phyloP scores from a whole-genome alignment of 2,329 filamentous ascomycete species.

The Verticillium alfalfae region DNA sequence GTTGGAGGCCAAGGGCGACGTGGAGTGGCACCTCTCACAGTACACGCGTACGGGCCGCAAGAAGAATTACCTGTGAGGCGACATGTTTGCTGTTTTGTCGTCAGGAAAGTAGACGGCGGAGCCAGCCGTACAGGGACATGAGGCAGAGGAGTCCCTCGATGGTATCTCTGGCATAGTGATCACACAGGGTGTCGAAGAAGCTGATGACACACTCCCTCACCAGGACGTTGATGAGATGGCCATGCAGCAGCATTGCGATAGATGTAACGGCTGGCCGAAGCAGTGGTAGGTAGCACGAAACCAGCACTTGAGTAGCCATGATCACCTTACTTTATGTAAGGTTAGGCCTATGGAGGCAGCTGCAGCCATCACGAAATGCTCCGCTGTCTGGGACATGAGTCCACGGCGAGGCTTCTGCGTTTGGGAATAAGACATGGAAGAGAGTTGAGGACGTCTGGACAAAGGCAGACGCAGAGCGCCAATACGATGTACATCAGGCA shows the following conservation, averaged over 20 bases:
- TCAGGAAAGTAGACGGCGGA: neutral
- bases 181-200: neutral
- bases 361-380: neutral
- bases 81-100: neutral
- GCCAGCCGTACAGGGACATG: neutral
- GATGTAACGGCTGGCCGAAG: neutral
- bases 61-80: slow-evolving; percentile 83
- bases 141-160: neutral
- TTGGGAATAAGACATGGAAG: neutral
- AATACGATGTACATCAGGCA: neutral
- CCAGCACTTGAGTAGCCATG: neutral
- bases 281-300: neutral
- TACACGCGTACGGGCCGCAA: slow-evolving; percentile 91
- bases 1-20: slow-evolving; percentile 89
- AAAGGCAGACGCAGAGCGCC: neutral
- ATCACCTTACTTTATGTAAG: neutral
- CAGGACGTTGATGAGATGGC: neutral
- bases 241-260: neutral
- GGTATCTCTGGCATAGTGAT: neutral
- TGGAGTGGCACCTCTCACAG: slow-evolving; percentile 94
- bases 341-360: neutral
- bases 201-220: neutral
- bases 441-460: neutral
- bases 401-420: neutral
- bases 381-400: neutral